phyloP scores from a whole-genome alignment of 2,329 filamentous ascomycete species.

The Aspergillus aculeatus region DNA sequence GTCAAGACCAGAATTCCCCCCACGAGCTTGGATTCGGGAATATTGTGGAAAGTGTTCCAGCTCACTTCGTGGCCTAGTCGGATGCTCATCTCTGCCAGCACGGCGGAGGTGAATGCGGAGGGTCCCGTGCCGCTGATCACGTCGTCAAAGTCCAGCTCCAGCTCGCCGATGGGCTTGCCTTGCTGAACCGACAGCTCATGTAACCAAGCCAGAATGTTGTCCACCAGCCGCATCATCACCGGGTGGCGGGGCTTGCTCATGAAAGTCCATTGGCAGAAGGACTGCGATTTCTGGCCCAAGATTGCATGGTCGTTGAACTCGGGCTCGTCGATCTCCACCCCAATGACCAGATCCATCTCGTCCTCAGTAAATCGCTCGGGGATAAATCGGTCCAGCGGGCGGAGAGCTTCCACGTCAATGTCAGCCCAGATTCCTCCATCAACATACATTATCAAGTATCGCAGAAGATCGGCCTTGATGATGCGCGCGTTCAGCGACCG shows the following conservation, averaged over 20 bases:
- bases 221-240: conserved; percentile 67
- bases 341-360: conserved; percentile 70
- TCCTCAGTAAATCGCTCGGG: conserved; percentile 60
- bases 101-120: conserved; percentile 65
- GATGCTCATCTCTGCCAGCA: conserved; percentile 63
- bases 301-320: conserved; percentile 63
- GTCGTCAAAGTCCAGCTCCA: conserved; percentile 69
- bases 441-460: conserved; percentile 67
- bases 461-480: conserved; percentile 64
- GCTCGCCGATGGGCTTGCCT: conserved; percentile 57
- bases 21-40: conserved; percentile 65
- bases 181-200: conserved; percentile 60
- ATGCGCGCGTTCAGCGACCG: conserved; percentile 61
- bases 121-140: conserved; percentile 72
- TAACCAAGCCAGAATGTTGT: conserved; percentile 68
- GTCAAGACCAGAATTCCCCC: conserved; percentile 65
- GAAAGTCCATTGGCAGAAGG: conserved; percentile 75
- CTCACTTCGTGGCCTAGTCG: conserved; percentile 49
- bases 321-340: conserved; percentile 70
- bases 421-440: conserved; percentile 63
- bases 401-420: conserved; percentile 59
- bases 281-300: conserved; percentile 65
- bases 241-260: conserved; percentile 66
- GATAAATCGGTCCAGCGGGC: conserved; percentile 58
- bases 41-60: conserved; percentile 65